phyloP scores from a whole-genome alignment of 345 rosid genomes.

The Rhizophora mangle region DNA sequence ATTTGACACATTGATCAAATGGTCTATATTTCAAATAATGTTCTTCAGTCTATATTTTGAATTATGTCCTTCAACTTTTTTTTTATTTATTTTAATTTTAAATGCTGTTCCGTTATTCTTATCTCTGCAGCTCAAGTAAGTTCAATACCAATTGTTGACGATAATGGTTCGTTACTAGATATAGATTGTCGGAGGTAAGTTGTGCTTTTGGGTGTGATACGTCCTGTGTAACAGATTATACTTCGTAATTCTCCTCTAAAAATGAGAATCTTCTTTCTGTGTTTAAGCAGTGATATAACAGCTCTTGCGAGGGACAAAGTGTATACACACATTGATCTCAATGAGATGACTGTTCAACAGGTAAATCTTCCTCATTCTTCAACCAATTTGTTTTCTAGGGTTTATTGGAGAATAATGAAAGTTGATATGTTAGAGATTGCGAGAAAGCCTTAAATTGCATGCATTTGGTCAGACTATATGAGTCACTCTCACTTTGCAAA shows the following conservation, averaged over 20 bases:
- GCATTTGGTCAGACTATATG: no score
- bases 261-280: background rate
- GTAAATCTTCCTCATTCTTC: constrained; percentile 8
- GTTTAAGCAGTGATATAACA: constrained; percentile 31
- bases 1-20: background rate
- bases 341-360: constrained; percentile 34
- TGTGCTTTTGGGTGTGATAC: background rate
- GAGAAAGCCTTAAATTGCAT: no score
- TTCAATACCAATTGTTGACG: constrained; percentile 32
- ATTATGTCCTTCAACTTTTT: background rate
- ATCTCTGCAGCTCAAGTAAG: constrained; percentile 32
- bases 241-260: background rate
- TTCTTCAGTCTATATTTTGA: background rate
- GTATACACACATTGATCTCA: constrained; percentile 27
- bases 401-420: no score
- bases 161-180: constrained; percentile 29
- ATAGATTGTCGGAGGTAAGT: constrained; percentile 33
- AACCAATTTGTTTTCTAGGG: no score
- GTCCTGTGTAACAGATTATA: background rate
- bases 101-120: background rate
- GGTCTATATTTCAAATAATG: background rate
- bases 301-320: constrained; percentile 31
- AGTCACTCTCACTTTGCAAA: no score
- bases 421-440: no score
- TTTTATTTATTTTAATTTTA: background rate